phyloP scores from a whole-genome alignment of 805 yeast species.

The Myxozyma mucilagina region DNA sequence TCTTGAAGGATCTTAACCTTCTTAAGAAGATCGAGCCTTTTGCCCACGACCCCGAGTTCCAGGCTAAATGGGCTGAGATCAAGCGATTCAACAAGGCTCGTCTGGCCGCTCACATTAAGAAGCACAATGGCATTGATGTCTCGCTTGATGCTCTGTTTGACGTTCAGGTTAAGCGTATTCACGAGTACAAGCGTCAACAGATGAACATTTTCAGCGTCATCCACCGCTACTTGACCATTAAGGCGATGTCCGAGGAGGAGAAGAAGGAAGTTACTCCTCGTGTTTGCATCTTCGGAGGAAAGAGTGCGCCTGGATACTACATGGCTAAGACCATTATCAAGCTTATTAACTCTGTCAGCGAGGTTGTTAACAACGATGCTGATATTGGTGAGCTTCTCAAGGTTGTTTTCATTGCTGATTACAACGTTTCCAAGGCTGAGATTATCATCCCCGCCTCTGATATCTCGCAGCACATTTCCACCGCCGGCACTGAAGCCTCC shows the following conservation, averaged over 20 bases:
- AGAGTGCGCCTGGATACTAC: slow-evolving; percentile 96
- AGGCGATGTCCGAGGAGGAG: slow-evolving; percentile 63
- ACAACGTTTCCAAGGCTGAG: slow-evolving; percentile 92
- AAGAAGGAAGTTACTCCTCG: slow-evolving; percentile 66
- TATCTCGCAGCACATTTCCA: slow-evolving; percentile 88
- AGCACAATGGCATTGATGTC: slow-evolving; percentile 62
- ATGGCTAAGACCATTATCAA: slow-evolving; percentile 91
- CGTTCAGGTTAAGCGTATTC: slow-evolving; percentile 91
- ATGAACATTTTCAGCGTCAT: slow-evolving; percentile 87
- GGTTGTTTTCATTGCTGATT: slow-evolving; percentile 87
- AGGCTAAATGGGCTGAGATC: slow-evolving; percentile 66
- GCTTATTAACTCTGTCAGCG: slow-evolving; percentile 76
- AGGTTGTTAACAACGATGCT: slow-evolving; percentile 74
- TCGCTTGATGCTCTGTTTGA: slow-evolving; percentile 79
- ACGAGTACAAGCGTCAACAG: slow-evolving; percentile 95
- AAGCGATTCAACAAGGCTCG: slow-evolving; percentile 68
- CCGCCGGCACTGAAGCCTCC: slow-evolving; percentile 96
- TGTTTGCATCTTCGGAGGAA: slow-evolving; percentile 86
- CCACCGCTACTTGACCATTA: slow-evolving; percentile 75
- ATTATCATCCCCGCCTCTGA: slow-evolving; percentile 87
- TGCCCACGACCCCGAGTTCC: slow-evolving; percentile 69
- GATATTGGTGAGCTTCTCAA: slow-evolving; percentile 75
- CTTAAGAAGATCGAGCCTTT: slow-evolving; percentile 67
- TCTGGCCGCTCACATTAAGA: slow-evolving; percentile 66
- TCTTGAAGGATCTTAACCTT: slow-evolving; percentile 63